These are phyloP conservation scores for Brassica napus DNA, from an alignment of 345 rosid genomes.

Conservation along the genomic window DNA sequence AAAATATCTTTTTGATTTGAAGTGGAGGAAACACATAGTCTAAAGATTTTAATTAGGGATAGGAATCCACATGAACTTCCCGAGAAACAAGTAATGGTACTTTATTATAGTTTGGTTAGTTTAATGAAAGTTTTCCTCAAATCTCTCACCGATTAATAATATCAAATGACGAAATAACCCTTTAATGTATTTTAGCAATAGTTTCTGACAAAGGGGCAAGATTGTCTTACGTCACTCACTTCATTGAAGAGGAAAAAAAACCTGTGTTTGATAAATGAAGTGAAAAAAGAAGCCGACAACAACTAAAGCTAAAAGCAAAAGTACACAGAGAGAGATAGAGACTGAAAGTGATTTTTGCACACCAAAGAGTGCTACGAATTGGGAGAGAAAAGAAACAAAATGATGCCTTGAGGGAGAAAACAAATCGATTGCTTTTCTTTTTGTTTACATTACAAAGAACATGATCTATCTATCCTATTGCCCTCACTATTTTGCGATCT, in stretches of 20 bases:
- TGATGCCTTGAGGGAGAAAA: slow-evolving; percentile 46
- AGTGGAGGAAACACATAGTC: slow-evolving; percentile 23
- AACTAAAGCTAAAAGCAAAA: slow-evolving; percentile 40
- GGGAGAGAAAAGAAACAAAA: slow-evolving; percentile 38
- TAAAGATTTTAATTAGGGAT: slow-evolving; percentile 30
- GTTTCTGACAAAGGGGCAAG: slow-evolving; percentile 41
- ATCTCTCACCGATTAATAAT: background rate
- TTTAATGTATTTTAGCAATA: slow-evolving; percentile 10
- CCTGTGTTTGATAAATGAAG: slow-evolving; percentile 33
- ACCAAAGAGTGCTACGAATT: slow-evolving; percentile 18
- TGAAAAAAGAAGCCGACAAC: slow-evolving; percentile 39
- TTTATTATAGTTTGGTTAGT: slow-evolving; percentile 33
- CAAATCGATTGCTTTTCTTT: slow-evolving; percentile 39
- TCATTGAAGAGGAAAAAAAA: slow-evolving; percentile 41
- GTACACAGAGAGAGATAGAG: slow-evolving; percentile 24
- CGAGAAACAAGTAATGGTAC: slow-evolving; percentile 40
- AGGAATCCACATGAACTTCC: slow-evolving; percentile 44
- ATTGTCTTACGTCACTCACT: slow-evolving; percentile 42
- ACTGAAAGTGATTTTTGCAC: slow-evolving; percentile 31
- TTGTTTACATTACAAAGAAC: slow-evolving; percentile 39
- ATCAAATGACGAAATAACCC: slow-evolving; percentile 17
- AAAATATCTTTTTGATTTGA: background rate
- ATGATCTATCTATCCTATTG: slow-evolving; percentile 30
- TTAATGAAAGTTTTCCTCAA: background rate
- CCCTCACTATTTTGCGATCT: slow-evolving; percentile 20